Evolutionary conservation across 108 stramenopile genomes (phyloP).

Genomic region (Asterionellopsis glacialis): DNA sequence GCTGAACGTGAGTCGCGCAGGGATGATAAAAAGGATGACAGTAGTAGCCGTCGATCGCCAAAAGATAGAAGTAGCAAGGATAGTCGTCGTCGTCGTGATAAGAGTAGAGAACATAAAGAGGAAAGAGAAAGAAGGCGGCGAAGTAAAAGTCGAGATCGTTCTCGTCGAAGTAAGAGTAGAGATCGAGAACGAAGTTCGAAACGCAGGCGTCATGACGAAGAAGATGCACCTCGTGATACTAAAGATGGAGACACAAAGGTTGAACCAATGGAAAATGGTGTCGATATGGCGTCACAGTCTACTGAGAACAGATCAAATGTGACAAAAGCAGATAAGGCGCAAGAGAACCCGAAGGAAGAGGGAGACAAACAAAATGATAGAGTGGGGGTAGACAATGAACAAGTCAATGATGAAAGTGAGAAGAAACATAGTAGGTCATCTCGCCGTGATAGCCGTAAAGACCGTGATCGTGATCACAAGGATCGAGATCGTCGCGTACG

Average conservation of each 20-base stretch:
- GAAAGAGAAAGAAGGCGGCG: no score
- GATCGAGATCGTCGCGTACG: constrained; percentile 12
- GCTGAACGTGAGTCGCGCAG: no score
- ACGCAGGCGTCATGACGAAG: not conserved
- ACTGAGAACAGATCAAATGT: not conserved
- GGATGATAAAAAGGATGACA: no score
- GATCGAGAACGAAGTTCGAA: not conserved
- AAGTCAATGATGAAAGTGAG: not conserved
- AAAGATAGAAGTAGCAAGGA: no score
- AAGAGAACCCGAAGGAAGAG: not conserved
- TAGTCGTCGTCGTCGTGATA: no score
- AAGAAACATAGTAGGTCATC: constrained; percentile 6
- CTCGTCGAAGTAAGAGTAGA: constrained; percentile 1
- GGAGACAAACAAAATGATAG: not conserved
- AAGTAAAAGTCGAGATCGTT: constrained; percentile 1
- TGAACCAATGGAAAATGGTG: not conserved
- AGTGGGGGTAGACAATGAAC: not conserved
- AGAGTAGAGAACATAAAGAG: no score
- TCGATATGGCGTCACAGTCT: no score
- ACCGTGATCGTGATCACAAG: constrained; percentile 4
- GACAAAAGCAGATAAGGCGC: not conserved
- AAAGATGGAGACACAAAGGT: constrained; percentile 3
- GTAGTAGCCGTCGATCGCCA: no score
- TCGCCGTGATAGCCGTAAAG: not conserved
- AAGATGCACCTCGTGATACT: not conserved